Evolutionary conservation across 1,139 yeast genomes (phyloP).

Genomic region (Sugiyamaella castrensis): DNA sequence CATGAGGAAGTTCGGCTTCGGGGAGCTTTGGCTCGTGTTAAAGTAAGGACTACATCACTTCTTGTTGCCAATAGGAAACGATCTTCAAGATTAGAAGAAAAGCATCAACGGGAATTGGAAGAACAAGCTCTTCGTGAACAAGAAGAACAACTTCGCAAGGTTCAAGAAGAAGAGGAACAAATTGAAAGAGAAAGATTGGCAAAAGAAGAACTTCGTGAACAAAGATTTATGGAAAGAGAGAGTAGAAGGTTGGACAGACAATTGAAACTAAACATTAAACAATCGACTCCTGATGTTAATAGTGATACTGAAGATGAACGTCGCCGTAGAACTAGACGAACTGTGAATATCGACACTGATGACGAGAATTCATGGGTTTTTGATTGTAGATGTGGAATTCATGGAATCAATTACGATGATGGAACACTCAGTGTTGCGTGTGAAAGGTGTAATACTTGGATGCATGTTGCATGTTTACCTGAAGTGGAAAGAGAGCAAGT

Average conservation of each 20-base stretch:
- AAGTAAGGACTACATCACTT: slow-evolving; percentile 25
- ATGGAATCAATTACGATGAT: slow-evolving; percentile 43
- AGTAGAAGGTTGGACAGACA: slow-evolving; percentile 8
- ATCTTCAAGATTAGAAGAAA: slow-evolving; percentile 33
- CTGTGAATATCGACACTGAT: neutral
- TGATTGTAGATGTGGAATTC: slow-evolving; percentile 43
- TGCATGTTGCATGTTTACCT: slow-evolving; percentile 41
- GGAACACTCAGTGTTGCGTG: slow-evolving; percentile 40
- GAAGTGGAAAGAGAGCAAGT: slow-evolving; percentile 16
- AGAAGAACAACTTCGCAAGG: slow-evolving; percentile 17
- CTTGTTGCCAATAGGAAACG: slow-evolving; percentile 33
- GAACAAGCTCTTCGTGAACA: slow-evolving; percentile 19
- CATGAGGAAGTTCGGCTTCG: slow-evolving; percentile 29
- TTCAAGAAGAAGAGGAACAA: slow-evolving; percentile 21
- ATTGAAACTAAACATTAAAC: neutral
- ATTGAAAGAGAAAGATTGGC: slow-evolving; percentile 8
- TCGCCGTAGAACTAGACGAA: slow-evolving; percentile 10
- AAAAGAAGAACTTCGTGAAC: slow-evolving; percentile 18
- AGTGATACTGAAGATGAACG: neutral
- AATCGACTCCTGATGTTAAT: neutral
- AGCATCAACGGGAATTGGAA: slow-evolving; percentile 23
- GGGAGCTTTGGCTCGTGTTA: slow-evolving; percentile 27
- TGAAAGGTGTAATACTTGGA: slow-evolving; percentile 43
- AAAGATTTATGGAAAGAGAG: slow-evolving; percentile 16
- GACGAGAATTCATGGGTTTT: slow-evolving; percentile 38